Evolutionary conservation across 441 rosid species (phyloP).

Genomic region (Raphanus hybrid): DNA sequence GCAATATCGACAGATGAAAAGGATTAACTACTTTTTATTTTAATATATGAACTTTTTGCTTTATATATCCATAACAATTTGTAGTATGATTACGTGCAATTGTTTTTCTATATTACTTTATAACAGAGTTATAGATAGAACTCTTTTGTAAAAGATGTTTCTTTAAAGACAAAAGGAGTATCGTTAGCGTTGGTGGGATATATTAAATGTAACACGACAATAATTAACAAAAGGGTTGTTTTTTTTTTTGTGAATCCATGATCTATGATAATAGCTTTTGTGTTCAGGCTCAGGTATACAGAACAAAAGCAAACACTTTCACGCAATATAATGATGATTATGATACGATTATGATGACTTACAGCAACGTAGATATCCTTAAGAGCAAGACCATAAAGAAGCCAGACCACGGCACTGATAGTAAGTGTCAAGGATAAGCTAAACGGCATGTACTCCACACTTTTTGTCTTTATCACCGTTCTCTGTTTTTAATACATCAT

Average conservation of each 20-base stretch:
- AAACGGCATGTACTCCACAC: slow-evolving; percentile 72
- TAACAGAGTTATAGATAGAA: not conserved
- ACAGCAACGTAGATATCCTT: slow-evolving; percentile 59
- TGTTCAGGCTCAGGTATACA: slow-evolving; percentile 11
- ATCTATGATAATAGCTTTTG: slow-evolving; percentile 18
- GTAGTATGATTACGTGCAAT: not conserved
- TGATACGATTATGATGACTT: slow-evolving; percentile 31
- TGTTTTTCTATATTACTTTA: not conserved
- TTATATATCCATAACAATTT: not conserved
- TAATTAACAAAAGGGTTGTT: slow-evolving; percentile 21
- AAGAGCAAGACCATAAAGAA: slow-evolving; percentile 56
- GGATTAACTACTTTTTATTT: slow-evolving; percentile 15
- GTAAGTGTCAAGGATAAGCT: slow-evolving; percentile 55
- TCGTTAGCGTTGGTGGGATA: slow-evolving; percentile 25
- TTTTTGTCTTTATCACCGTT: slow-evolving; percentile 55
- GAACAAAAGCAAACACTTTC: slow-evolving; percentile 32
- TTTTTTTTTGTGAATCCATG: slow-evolving; percentile 12
- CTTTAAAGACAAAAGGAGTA: slow-evolving; percentile 6
- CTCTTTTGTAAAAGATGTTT: not conserved
- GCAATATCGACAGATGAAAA: slow-evolving; percentile 6
- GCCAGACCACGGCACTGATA: slow-evolving; percentile 56
- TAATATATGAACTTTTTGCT: slow-evolving; percentile 16
- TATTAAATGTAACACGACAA: slow-evolving; percentile 15
- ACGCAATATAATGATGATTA: slow-evolving; percentile 1
- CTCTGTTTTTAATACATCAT: slow-evolving; percentile 42